These are phyloP conservation scores for Miscanthus lutarioriparius DNA, from an alignment of 176 grass and related monocot genomes.

Conservation along the genomic window DNA sequence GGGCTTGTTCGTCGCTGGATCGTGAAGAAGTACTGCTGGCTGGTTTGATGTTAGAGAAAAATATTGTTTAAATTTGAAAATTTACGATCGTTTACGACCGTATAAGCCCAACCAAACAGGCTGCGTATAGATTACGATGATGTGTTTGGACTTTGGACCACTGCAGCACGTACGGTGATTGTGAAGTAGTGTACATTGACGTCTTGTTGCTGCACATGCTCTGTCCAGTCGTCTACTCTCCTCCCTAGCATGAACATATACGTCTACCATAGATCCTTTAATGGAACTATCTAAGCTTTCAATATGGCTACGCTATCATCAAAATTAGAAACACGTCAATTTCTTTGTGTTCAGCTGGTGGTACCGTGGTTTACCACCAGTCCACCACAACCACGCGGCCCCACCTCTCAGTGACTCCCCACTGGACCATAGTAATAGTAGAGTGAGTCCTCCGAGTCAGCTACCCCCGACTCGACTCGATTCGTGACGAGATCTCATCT, in stretches of 20 bases:
- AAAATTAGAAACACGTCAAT: neutral
- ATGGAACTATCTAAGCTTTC: neutral
- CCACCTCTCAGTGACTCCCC: neutral
- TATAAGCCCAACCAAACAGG: too few species aligned
- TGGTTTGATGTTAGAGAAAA: too few species aligned
- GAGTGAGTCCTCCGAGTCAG: neutral
- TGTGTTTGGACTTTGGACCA: neutral
- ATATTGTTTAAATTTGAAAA: too few species aligned
- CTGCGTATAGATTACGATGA: neutral
- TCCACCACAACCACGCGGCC: neutral
- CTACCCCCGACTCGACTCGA: neutral
- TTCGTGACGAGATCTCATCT: conserved; percentile 40
- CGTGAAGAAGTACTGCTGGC: too few species aligned
- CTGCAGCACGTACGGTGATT: neutral
- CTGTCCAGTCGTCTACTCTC: too few species aligned
- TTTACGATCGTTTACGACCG: too few species aligned
- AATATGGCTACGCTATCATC: neutral
- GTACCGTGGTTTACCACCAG: too few species aligned
- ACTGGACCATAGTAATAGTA: neutral
- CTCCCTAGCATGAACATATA: too few species aligned
- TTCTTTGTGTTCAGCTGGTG: neutral
- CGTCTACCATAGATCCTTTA: too few species aligned
- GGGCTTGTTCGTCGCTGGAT: too few species aligned
- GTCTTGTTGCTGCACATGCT: too few species aligned
- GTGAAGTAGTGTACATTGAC: neutral